Percentiles rank a stretch among this genome's conserved stretches.
Evolutionary conservation across 495 filamentous ascomycete species (phyloP).

Genomic region (Niebla homalea): DNA sequence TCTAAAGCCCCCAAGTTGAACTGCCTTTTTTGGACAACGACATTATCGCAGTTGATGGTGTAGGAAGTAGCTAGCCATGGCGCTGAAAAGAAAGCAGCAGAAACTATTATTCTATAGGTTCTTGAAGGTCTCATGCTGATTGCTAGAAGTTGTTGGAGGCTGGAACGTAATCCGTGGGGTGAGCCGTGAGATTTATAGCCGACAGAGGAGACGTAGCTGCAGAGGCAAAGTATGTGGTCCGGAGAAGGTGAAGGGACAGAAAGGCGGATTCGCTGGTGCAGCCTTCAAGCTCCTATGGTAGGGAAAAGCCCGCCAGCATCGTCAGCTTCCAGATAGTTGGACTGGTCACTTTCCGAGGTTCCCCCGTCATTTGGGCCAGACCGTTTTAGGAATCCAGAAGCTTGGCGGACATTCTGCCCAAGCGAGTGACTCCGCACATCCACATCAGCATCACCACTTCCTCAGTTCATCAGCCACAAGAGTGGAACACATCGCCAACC

Average conservation of each 20-base stretch:
- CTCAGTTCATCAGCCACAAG: background rate
- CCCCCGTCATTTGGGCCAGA: background rate
- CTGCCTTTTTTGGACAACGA: slow-evolving; percentile 39
- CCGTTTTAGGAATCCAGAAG: background rate
- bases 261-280: too few relatives aligned
- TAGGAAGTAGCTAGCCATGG: slow-evolving; percentile 26
- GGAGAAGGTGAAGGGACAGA: too few relatives aligned
- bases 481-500: slow-evolving; percentile 35
- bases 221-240: too few relatives aligned
- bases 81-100: slow-evolving; percentile 20
- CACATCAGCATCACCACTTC: background rate
- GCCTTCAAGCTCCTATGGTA: too few relatives aligned
- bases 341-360: background rate
- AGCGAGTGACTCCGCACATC: background rate
- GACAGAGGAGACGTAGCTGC: too few relatives aligned
- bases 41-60: slow-evolving; percentile 49
- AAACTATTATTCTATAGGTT: too few relatives aligned
- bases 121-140: too few relatives aligned
- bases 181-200: too few relatives aligned
- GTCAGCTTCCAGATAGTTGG: too few relatives aligned
- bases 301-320: too few relatives aligned
- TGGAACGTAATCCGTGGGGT: slow-evolving; percentile 7
- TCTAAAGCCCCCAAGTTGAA: slow-evolving; percentile 55
- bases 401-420: too few relatives aligned
- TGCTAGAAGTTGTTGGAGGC: slow-evolving; percentile 11